Evolutionary conservation across 306 rosid species (phyloP).

Genomic region (Fragaria nilgerrensis): DNA sequence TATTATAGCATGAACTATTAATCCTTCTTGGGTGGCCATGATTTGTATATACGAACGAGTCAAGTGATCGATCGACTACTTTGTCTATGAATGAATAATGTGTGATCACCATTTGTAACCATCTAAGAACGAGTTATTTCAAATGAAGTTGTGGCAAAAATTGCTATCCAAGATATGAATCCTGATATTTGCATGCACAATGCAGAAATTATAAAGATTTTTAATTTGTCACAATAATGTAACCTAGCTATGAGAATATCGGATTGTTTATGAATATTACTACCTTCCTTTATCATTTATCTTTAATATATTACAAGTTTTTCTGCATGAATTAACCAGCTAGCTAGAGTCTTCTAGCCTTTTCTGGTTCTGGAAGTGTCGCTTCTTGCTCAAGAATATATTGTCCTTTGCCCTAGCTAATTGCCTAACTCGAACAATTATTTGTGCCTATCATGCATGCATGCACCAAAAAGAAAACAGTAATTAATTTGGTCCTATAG

Average conservation of each 20-base stretch:
- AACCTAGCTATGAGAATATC: not conserved
- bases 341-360: not conserved
- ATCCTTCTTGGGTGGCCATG: not conserved
- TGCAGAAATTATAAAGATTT: not conserved
- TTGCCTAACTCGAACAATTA: not conserved
- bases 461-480: not conserved
- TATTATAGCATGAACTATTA: not conserved
- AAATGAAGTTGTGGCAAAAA: not conserved
- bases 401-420: not conserved
- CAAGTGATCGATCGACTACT: not conserved
- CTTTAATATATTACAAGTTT: not conserved
- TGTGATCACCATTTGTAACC: not conserved
- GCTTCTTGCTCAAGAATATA: not conserved
- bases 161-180: not conserved
- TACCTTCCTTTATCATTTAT: not conserved
- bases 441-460: not conserved
- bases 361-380: not conserved
- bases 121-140: not conserved
- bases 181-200: not conserved
- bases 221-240: not conserved
- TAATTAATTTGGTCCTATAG: not conserved
- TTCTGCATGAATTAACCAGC: not conserved
- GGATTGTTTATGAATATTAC: not conserved
- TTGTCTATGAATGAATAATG: not conserved
- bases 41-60: not conserved